A percentile compares a stretch with the other conserved stretches of the same genome.
Conservation (phyloP, 148 eudicot genomes). For the Cornus controversa region DNA sequence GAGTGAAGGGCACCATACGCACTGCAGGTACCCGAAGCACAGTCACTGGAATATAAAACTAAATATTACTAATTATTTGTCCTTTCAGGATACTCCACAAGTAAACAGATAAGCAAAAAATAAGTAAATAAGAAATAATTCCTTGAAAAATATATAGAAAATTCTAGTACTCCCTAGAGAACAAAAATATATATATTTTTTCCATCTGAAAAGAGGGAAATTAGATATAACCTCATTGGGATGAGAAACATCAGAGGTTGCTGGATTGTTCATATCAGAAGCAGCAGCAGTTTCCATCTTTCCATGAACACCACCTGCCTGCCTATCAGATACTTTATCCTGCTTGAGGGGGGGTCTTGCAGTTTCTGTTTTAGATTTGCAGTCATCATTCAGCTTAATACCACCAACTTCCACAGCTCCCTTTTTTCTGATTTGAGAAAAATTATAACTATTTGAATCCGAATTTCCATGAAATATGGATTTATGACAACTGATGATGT, state of each 20-base stretch:
- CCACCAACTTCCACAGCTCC: slow-evolving; percentile 29
- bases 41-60: neutral
- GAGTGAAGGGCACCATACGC: too few relatives aligned
- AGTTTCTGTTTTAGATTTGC: slow-evolving; percentile 30
- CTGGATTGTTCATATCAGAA: slow-evolving; percentile 29
- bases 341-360: slow-evolving; percentile 23
- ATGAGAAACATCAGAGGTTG: slow-evolving; percentile 29
- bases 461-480: neutral
- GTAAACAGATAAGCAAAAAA: neutral
- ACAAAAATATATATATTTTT: neutral
- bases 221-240: slow-evolving; percentile 40
- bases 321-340: slow-evolving; percentile 13
- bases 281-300: slow-evolving; percentile 33
- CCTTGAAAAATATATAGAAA: neutral
- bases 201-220: neutral
- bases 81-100: neutral
- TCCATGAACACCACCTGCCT: slow-evolving; percentile 13
- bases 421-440: slow-evolving; percentile 39
- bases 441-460: neutral
- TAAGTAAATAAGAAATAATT: neutral
- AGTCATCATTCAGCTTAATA: slow-evolving; percentile 32
- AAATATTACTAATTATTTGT: neutral
- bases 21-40: too few relatives aligned
- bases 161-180: neutral
- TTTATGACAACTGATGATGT: neutral